Base-by-base conservation (phyloP, 257 asterid species). In the Catharanthus roseus region DNA sequence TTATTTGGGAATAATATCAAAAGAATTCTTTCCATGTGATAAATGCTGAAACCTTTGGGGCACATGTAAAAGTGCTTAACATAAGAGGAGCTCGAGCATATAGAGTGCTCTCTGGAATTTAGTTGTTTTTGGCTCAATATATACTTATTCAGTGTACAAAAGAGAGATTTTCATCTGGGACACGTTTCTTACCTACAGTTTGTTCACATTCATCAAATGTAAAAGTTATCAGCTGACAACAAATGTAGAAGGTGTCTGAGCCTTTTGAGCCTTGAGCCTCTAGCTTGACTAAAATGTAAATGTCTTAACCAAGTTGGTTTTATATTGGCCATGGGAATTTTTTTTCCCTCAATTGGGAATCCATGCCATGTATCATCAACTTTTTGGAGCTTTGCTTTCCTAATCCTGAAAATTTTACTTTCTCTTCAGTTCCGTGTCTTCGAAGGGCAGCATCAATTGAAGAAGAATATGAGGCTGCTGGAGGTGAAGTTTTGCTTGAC, bases 381-480 rank as follows among this genome's bases (percentile, higher is more conserved):
- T 9, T 9, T n/a, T 21, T 75, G 33, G 68, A 12, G 2, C 42
- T 70, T 38, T 36, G 13, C 26, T 63, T 26, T 54, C 19, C 67
- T 26, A 33, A 39, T 47, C 24, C 36, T 6, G 44, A 31, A 15
- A 58, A 10, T 62, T 65, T 54, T 33, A 47, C 77, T 75, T 51
- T 67, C 31, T 63, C 55, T 75, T 64, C 81, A 95, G 99, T 91
- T 60, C 99, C 99, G 23, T 95, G 99, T 80, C 83, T 91, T 38
- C 88, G 97, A 36, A 88, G 98, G 82, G 99, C 99, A 63, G 90
- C 98, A 77, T 89, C 98, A 29, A 72, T 95, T 31, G 98, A 83
- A 80, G 98, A 95, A 84, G 99, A 95, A 74, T 91, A 95, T 73
- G 99, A 91, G 75, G 99, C 95, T 74, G 93, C 96, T 56, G 98